Base-by-base conservation (phyloP, 768 basidiomycete genomes). In the Leccinum truebloodii region DNA sequence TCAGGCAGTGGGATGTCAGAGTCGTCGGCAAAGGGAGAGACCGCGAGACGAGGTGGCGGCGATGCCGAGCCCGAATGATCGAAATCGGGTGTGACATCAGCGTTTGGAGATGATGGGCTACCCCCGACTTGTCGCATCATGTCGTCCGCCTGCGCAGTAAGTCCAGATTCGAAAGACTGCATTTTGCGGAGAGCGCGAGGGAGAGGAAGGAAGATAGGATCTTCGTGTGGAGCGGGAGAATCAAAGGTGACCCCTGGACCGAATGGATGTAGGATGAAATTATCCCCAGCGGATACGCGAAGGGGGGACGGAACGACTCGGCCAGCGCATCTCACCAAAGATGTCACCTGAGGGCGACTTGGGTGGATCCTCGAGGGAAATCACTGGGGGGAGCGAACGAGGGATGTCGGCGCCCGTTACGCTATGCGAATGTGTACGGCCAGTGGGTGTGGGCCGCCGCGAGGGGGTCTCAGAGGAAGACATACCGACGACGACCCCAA, bases 151-250 rank as follows among this genome's bases (percentile, higher is more conserved):
- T 1, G 3, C 75, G 86, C 24, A 26, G 24, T 26, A 26, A 26
- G 24, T 26, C 24, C 86, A 4, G 91, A 93, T 65, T 94, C 92
- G 68, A 94, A 94, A 0, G 89, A 91, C 65, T 93, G 90, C 87
- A 93, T 89, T 70, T 26, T 26, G 24, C 24, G 24, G 24, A 26
- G 24, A 26, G 24, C 24, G 24, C 24, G 24, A 26, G 24, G 24
- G 24, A 26, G 24, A 26, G 24, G 24, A 26, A 84, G 70, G 52
- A 75, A 78, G 18, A 83, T 73, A 1, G 77, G 55, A 1, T 77
- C 72, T 8, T 80, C 77, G 39, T 75, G 79, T 60, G 81, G 78
- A 1, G 79, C 71, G 4, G 87, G 89, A 0, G 84, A 79, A 57
- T 86, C 86, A 65, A 88, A 92, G 3, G 76, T 63, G 30, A 91